A percentile compares a stretch with the other conserved stretches of the same genome.
Conservation (phyloP, 768 basidiomycete species). For the Podaxis carcinomalis region DNA sequence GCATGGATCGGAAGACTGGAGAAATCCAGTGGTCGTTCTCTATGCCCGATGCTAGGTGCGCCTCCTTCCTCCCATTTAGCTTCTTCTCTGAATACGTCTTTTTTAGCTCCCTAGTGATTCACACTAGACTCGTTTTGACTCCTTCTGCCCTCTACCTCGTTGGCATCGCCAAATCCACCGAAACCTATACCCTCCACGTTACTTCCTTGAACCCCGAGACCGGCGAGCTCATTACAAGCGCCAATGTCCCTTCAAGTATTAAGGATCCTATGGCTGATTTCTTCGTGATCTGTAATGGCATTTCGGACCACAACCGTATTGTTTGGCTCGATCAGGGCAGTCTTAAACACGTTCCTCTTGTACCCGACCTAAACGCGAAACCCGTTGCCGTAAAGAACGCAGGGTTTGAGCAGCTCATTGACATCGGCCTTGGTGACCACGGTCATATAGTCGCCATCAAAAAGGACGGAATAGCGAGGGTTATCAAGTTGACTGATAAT, state of each 20-base stretch:
- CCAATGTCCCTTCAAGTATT: slow-evolving; percentile 51
- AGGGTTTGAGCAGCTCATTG: slow-evolving; percentile 49
- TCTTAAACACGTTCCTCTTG: slow-evolving; percentile 47
- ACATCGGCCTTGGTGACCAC: slow-evolving; percentile 51
- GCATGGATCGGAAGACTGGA: slow-evolving; percentile 48
- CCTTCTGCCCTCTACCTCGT: slow-evolving; percentile 51
- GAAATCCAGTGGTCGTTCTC: slow-evolving; percentile 57
- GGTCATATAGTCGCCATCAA: slow-evolving; percentile 62
- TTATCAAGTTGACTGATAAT: slow-evolving; percentile 47
- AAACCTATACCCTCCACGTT: slow-evolving; percentile 63
- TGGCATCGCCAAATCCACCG: slow-evolving; percentile 45
- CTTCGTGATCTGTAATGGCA: slow-evolving; percentile 20
- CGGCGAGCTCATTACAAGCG: slow-evolving; percentile 45
- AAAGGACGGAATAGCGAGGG: slow-evolving; percentile 49
- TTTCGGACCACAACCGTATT: slow-evolving; percentile 26
- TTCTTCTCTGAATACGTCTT: neutral
- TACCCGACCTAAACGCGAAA: slow-evolving; percentile 47
- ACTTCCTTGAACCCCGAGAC: slow-evolving; percentile 52
- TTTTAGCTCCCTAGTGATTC: slow-evolving; percentile 57
- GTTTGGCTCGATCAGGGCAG: slow-evolving; percentile 52
- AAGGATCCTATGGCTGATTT: slow-evolving; percentile 28
- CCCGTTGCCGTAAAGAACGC: slow-evolving; percentile 36
- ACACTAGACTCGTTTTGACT: slow-evolving; percentile 57
- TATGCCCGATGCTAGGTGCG: slow-evolving; percentile 56
- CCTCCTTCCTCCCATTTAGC: slow-evolving; percentile 7